phyloP scores from a whole-genome alignment of 2,329 filamentous ascomycete genomes.

The Xylariaceae sp. region DNA sequence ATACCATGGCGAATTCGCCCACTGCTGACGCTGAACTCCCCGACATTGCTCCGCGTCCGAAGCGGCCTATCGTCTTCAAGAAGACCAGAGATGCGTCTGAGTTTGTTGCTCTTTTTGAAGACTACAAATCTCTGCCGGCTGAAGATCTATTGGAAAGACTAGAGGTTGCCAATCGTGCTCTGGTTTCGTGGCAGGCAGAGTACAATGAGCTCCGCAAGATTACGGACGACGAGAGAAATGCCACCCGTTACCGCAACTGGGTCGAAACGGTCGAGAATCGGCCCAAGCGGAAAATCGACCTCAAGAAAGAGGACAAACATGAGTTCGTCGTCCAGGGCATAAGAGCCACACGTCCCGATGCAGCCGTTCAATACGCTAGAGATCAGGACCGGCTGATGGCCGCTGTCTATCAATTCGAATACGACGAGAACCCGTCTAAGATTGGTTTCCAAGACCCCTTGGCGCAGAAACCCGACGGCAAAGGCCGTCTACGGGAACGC shows the following conservation, averaged over 20 bases:
- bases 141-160: constrained; percentile 42
- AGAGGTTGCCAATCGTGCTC: constrained; percentile 39
- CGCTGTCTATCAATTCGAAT: constrained; percentile 55
- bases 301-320: constrained; percentile 42
- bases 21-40: constrained; percentile 26
- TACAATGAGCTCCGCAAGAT: constrained; percentile 45
- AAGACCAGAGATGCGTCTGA: constrained; percentile 48
- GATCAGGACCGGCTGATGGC: constrained; percentile 55
- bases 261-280: constrained; percentile 36
- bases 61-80: constrained; percentile 41
- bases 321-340: constrained; percentile 49
- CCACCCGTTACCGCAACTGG: constrained; percentile 42
- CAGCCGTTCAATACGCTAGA: constrained; percentile 40
- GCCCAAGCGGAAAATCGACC: constrained; percentile 39
- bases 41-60: constrained; percentile 9
- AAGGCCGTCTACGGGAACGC: constrained; percentile 51
- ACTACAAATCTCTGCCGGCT: constrained; percentile 44
- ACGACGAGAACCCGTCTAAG: constrained; percentile 50
- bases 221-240: constrained; percentile 54
- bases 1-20: constrained; percentile 35
- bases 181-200: constrained; percentile 51
- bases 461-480: constrained; percentile 51
- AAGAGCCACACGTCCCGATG: constrained; percentile 39
- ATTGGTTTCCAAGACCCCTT: constrained; percentile 55
- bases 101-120: constrained; percentile 43